These are phyloP conservation scores for Malus hybrid DNA, from an alignment of 331 rosid genomes.

Conservation along the genomic window DNA sequence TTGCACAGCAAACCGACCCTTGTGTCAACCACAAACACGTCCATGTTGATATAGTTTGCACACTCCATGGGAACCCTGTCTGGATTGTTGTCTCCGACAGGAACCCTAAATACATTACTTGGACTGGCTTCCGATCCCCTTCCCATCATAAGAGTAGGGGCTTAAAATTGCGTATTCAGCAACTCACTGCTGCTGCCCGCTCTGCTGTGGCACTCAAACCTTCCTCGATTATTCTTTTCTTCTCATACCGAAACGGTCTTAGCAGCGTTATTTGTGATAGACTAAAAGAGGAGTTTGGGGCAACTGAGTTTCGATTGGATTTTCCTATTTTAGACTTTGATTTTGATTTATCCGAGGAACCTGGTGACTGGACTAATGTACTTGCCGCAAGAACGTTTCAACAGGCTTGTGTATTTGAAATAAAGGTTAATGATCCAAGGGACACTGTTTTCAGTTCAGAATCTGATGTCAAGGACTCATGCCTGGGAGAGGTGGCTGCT, in stretches of 20 bases:
- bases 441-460: constrained; percentile 15
- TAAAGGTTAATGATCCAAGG: constrained; percentile 23
- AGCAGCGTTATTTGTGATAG: constrained; percentile 24
- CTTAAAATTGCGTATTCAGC: constrained; percentile 50
- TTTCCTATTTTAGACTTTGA: constrained; percentile 31
- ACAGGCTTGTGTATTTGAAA: constrained; percentile 53
- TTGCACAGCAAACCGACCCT: constrained; percentile 9
- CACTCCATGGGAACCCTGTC: constrained; percentile 59
- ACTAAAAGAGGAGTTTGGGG: constrained; percentile 50
- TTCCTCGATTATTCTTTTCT: constrained; percentile 66
- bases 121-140: constrained; percentile 26
- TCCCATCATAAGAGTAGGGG: constrained; percentile 40
- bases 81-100: constrained; percentile 90
- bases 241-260: constrained; percentile 47
- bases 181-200: constrained; percentile 47
- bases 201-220: constrained; percentile 60
- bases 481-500: constrained; percentile 7
- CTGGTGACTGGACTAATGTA: constrained; percentile 58
- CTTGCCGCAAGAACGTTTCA: constrained; percentile 38
- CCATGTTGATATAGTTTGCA: constrained; percentile 67
- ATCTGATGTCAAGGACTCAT: constrained; percentile 15
- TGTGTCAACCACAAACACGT: constrained; percentile 20
- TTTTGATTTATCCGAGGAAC: constrained; percentile 45
- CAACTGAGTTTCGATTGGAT: constrained; percentile 41
- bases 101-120: constrained; percentile 62